These are phyloP conservation scores for Petunia secreta DNA, from an alignment of 257 asterid genomes.

Conservation along the genomic window DNA sequence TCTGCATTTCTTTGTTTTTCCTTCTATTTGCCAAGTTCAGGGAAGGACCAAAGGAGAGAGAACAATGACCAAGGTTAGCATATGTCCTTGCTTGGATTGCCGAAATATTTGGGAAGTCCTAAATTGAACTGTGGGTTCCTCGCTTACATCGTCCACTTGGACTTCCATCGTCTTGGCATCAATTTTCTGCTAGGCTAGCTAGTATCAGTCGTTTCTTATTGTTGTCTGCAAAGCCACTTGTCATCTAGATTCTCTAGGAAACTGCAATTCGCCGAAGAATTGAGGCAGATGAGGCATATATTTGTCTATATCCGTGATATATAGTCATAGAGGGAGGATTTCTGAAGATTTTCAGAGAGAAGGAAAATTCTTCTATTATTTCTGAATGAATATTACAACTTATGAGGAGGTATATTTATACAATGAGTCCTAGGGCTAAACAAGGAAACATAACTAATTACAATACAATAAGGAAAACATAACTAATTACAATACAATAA, in stretches of 20 bases:
- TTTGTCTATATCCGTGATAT: background rate
- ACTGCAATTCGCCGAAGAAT: background rate
- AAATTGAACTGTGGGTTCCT: background rate
- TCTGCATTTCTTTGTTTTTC: constrained; percentile 32
- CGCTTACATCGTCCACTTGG: background rate
- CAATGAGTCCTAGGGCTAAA: too few species aligned
- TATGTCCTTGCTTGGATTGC: constrained; percentile 21
- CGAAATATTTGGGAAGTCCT: background rate
- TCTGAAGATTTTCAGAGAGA: too few species aligned
- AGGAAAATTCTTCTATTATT: too few species aligned
- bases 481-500: too few species aligned
- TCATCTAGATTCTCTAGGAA: background rate
- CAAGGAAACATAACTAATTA: too few species aligned
- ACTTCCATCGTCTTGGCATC: background rate
- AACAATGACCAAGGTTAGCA: constrained; percentile 32
- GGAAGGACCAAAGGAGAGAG: constrained; percentile 34
- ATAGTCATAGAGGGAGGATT: too few species aligned
- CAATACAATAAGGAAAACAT: too few species aligned
- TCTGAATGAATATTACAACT: too few species aligned
- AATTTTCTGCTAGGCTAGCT: background rate
- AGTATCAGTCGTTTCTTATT: background rate
- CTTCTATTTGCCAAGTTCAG: constrained; percentile 29
- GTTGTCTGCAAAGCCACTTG: background rate
- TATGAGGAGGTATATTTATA: too few species aligned
- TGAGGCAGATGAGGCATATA: background rate